Base-by-base conservation (phyloP, 2,329 filamentous ascomycete genomes). In the Diatrype stigma region DNA sequence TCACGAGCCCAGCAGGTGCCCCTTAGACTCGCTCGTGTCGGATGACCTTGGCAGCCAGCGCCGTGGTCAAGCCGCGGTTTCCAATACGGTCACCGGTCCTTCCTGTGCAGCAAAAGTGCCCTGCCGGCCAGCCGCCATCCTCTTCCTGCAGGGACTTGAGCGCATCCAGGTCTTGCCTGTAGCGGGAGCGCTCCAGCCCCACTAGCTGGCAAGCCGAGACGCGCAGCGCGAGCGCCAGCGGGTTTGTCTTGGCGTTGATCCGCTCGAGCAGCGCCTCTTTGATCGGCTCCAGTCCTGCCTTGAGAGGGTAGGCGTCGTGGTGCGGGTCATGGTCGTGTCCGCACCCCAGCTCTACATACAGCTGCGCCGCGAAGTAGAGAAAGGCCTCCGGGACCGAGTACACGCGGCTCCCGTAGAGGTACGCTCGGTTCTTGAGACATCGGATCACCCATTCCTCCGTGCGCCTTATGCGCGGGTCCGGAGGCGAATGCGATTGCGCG, bases 101-200 rank as follows among this genome's bases (percentile, higher is more conserved):
- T 3, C 60, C 60, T 14, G 53, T 38, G 30, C 56, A 52, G 37
- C 57, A 59, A 34, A 62, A 57, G 42, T 61, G 58, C 2, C 59
- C 58, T 56, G 55, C 57, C 55, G 57, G 55, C 57, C 55, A 60
- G 1, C 60, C 56, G 0, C 61, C 60, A 42, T 61, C 60, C 37
- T 45, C 48, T 17, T 55, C 44, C 38, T 62, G 59, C 42, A 60
- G 28, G 21, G 49, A 51, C 38, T 53, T 28, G 4, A 61, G 45
- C 2, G 17, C 47, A 3, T 22, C 32, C 14, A 60, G 21, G 42
- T 60, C 58, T 28, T 54, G 49, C 38, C 23, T 28, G 30, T 56
- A 58, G n/a, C n/a, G n/a, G n/a, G 2, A 53, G 17, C 2, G 22
- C 14, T 4, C 14, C 2, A 54, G 19, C 2, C 49, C 42, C 2